Base-by-base conservation (phyloP, 345 rosid species). In the Eutrema heterophyllum region DNA sequence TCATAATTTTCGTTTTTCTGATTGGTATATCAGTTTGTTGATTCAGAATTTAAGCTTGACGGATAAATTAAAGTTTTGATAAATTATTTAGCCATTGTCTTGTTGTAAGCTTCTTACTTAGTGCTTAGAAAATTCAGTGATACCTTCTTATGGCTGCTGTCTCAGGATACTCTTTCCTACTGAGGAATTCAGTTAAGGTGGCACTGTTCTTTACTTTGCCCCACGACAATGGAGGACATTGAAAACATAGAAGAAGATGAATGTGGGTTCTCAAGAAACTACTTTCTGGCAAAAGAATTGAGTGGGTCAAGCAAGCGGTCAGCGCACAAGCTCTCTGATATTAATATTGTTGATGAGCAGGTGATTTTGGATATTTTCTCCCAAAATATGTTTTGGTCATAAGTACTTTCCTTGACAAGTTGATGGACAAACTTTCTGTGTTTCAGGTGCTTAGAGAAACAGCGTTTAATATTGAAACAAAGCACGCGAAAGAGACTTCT, bases 181-280 rank as follows among this genome's bases (percentile, higher is more conserved):
- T 18, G n/a, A n/a, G 59, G 21, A 35, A 13, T 16, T 50, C 4
- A 36, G 33, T 9, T 2, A 29, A 58, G 46, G 53, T 67, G 11
- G 3, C 21, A 15, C 45, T 30, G 45, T 33, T 75, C 53, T 53
- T 55, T 16, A 24, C 26, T 5, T 44, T 56, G 14, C 44, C 33
- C 9, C 15, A 26, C 43, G 14, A 15, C 21, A 11, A 77, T 77
- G 80, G 80, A 71, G 88, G 92, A 88, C 33, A 64, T 78, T 46
- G 77, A 82, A 21, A 85, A 81, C 32, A 65, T 63, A 12, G 96
- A 86, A 6, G 98, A 87, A 60, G 97, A 90, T 61, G 96, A 88
- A 43, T 87, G 51, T 53, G 99, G 85, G 3, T 95, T 92, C 85
- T 87, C 97, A 5, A 82, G 98, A 81, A 92, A 95, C 68, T 95